Conservation (phyloP, 495 filamentous ascomycete genomes). For the Lindgomyces ingoldianus region DNA sequence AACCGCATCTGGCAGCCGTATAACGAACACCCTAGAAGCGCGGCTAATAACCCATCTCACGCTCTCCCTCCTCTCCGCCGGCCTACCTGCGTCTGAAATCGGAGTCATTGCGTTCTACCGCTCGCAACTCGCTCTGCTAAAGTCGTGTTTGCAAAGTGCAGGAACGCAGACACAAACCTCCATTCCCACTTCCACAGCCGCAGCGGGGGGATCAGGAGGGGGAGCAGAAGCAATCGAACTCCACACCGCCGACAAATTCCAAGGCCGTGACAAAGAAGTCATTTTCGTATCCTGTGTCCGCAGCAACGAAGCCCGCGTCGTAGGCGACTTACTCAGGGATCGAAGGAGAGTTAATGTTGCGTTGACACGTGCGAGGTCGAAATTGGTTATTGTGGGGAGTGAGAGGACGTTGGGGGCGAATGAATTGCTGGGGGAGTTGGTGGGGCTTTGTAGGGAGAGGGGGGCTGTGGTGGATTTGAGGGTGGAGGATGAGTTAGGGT, state of each 20-base stretch:
- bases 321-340: constrained; percentile 88
- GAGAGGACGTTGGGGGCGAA: constrained; percentile 70
- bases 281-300: constrained; percentile 83
- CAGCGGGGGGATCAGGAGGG: constrained; percentile 22
- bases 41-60: constrained; percentile 75
- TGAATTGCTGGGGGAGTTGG: constrained; percentile 73
- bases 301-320: constrained; percentile 72
- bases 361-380: constrained; percentile 85
- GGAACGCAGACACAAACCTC: constrained; percentile 25
- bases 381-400: constrained; percentile 84
- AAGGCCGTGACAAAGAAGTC: constrained; percentile 92
- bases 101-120: constrained; percentile 99
- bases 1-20: constrained; percentile 72
- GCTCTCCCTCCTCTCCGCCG: constrained; percentile 69
- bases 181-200: constrained; percentile 17
- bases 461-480: constrained; percentile 79
- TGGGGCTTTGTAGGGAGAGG: constrained; percentile 70
- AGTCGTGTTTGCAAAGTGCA: constrained; percentile 33
- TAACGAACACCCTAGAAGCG: constrained; percentile 81
- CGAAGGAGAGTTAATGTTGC: constrained; percentile 95
- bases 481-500: no score
- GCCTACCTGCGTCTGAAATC: constrained; percentile 73
- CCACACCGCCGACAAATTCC: constrained; percentile 95
- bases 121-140: constrained; percentile 73
- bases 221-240: constrained; percentile 66